Conservation (phyloP, 2,329 filamentous ascomycete genomes). For the Fusarium fujikuroi region DNA sequence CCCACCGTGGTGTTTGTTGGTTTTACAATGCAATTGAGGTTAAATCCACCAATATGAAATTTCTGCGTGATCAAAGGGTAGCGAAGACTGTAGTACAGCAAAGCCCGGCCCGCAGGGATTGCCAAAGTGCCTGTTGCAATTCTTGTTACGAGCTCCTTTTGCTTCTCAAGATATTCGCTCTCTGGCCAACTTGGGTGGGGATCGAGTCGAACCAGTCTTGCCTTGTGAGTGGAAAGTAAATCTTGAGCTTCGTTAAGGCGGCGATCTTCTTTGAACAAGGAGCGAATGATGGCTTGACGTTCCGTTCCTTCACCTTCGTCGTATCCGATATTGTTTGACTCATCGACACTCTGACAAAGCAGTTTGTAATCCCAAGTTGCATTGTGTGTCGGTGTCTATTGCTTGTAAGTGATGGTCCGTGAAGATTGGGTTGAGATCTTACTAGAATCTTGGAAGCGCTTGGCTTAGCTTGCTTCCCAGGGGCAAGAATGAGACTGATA, state of each 20-base stretch:
- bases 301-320: conserved; percentile 87
- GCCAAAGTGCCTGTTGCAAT: conserved; percentile 89
- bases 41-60: conserved; percentile 89
- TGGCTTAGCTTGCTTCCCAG: conserved; percentile 46
- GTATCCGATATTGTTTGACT: conserved; percentile 67
- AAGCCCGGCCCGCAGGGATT: conserved; percentile 84
- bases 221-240: conserved; percentile 85
- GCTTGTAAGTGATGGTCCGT: conserved; percentile 40
- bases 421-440: conserved; percentile 33
- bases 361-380: conserved; percentile 79
- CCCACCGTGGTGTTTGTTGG: conserved; percentile 92
- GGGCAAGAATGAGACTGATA: conserved; percentile 72
- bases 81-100: conserved; percentile 88
- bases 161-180: conserved; percentile 87
- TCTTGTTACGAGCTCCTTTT: conserved; percentile 89
- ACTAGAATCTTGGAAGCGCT: conserved; percentile 56
- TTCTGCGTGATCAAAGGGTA: conserved; percentile 93
- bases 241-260: conserved; percentile 86
- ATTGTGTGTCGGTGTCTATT: conserved; percentile 70
- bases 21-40: conserved; percentile 89
- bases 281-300: conserved; percentile 81
- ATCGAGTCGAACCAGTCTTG: conserved; percentile 81
- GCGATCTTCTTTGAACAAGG: conserved; percentile 92
- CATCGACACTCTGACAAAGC: conserved; percentile 76
- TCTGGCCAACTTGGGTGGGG: conserved; percentile 83